Base-by-base conservation (phyloP, 164 flowering plant genomes). In the Tetracentron sinense region DNA sequence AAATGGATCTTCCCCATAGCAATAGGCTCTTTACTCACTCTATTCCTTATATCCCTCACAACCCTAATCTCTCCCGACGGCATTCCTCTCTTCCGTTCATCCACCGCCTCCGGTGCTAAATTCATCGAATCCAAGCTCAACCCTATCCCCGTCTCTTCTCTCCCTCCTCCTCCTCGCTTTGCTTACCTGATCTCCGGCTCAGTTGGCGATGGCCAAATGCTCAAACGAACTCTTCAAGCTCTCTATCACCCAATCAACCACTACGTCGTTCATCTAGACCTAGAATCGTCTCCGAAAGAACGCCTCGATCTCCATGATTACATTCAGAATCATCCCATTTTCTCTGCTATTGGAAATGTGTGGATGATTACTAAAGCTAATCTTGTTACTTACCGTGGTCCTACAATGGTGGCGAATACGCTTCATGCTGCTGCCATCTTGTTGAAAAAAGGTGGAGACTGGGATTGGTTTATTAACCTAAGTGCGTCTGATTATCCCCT, bases 381-480 rank as follows among this genome's bases (percentile, higher is more conserved):
- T 73, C 62, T 86, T 49, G 83, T 86, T 1, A 86, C 91, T 0
- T 86, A 86, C 59, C 31, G 84, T 2, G 91, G 91, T 0, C 89
- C 91, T 2, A 86, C 91, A 0, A 86, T 86, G 91, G 89, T 86
- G 54, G 83, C 91, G 7, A 84, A 82, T 51, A 86, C 89, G 20
- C 78, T 86, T 0, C 88, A 86, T 56, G 88, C 86, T 0, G 83
- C 85, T 17, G 85, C 91, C 5, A 79, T 86, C 31, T 66, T 86
- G 77, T 57, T 84, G 58, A 79, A 62, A 63, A 85, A 86, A 56
- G 80, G 79, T 47, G 83, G 81, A 27, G 76, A 81, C 25, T 86
- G 91, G 91, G 91, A 86, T 60, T 86, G n/a, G n/a, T n/a, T n/a
- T n/a, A n/a, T n/a, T n/a, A n/a, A 86, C 61, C 84, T 86, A 54